These are phyloP conservation scores for Obelidium mucronatum DNA, from an alignment of 192 early-diverging fungal genomes.

Conservation along the genomic window DNA sequence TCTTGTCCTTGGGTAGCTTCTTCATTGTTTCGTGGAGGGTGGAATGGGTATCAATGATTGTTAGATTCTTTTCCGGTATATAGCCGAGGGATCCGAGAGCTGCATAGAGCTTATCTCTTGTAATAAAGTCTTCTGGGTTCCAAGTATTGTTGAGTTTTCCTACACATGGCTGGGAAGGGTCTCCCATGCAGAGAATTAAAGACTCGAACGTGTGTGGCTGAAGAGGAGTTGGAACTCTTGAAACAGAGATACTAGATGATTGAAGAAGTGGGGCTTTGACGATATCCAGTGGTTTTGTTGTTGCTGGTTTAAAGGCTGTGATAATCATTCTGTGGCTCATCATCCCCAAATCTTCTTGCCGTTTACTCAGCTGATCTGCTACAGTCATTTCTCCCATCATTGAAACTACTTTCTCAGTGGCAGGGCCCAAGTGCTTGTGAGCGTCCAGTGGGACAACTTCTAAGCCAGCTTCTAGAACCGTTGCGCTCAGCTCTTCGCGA, in stretches of 20 bases:
- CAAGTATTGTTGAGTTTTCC: conserved; percentile 67
- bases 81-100: conserved; percentile 49
- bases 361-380: conserved; percentile 62
- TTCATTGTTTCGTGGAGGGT: conserved; percentile 24
- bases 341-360: conserved; percentile 72
- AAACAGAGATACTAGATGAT: background rate
- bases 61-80: conserved; percentile 34
- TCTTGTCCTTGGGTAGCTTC: conserved; percentile 24
- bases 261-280: conserved; percentile 5
- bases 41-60: conserved; percentile 48
- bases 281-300: background rate
- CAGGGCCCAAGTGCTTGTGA: background rate
- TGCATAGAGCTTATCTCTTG: conserved; percentile 49
- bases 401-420: background rate
- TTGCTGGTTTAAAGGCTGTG: conserved; percentile 39
- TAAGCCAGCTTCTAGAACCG: conserved; percentile 48
- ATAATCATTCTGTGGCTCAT: conserved; percentile 65
- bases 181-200: conserved; percentile 57
- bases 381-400: conserved; percentile 36
- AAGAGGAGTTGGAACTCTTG: background rate
- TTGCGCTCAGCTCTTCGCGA: conserved; percentile 47
- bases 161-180: conserved; percentile 53
- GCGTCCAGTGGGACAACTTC: background rate
- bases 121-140: conserved; percentile 62
- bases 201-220: conserved; percentile 9